phyloP scores from a whole-genome alignment of 176 grass and related monocot genomes.

The Carex littledalei region DNA sequence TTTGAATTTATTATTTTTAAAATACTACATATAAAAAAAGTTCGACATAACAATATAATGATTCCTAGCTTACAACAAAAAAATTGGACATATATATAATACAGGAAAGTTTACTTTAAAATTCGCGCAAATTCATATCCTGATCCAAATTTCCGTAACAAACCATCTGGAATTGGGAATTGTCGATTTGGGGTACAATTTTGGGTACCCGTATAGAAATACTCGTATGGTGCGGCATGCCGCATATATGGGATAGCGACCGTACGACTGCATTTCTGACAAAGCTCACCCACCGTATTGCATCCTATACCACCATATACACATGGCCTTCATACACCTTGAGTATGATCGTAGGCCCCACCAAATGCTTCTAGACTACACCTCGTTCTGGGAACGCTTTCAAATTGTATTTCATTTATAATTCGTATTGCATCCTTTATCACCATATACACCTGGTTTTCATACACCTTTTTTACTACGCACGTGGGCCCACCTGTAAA shows the following conservation, averaged over 20 bases:
- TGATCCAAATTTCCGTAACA: not conserved
- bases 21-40: too few species aligned
- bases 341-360: too few species aligned
- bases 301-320: not conserved
- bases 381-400: too few species aligned
- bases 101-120: too few species aligned
- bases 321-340: not conserved
- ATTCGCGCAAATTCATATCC: too few species aligned
- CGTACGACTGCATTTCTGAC: constrained; percentile 3
- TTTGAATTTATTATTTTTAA: too few species aligned
- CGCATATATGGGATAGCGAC: not conserved
- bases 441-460: not conserved
- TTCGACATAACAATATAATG: too few species aligned
- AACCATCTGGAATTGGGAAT: not conserved
- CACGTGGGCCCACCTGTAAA: not conserved
- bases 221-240: not conserved
- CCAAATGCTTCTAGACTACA: too few species aligned
- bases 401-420: too few species aligned
- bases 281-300: constrained; percentile 8
- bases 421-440: not conserved
- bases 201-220: not conserved
- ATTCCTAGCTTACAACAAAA: too few species aligned
- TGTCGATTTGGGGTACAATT: not conserved
- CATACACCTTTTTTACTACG: too few species aligned
- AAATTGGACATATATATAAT: too few species aligned